phyloP scores from a whole-genome alignment of 805 yeast species.

The Isabelozyma heimii region DNA sequence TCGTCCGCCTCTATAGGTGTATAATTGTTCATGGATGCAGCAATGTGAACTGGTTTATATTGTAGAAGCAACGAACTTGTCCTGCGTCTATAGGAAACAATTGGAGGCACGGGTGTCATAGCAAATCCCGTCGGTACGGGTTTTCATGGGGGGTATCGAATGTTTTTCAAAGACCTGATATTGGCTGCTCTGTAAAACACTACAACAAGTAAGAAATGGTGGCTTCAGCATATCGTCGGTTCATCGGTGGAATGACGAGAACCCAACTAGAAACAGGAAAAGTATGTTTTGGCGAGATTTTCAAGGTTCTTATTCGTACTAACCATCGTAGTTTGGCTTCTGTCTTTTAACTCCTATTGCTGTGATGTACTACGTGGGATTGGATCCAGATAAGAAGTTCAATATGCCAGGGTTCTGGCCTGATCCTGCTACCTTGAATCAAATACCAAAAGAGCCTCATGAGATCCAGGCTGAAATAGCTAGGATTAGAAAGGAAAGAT shows the following conservation, averaged over 20 bases:
- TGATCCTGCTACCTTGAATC: slow-evolving; percentile 86
- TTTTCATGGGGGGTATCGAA: neutral
- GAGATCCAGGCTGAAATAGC: slow-evolving; percentile 91
- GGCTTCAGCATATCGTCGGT: slow-evolving; percentile 21
- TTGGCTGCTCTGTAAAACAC: neutral
- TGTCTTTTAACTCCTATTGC: slow-evolving; percentile 82
- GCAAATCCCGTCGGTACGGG: neutral
- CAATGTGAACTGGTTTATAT: too few species aligned
- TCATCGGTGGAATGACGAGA: slow-evolving; percentile 36
- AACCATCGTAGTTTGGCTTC: slow-evolving; percentile 63
- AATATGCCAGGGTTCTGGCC: slow-evolving; percentile 97
- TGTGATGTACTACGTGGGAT: slow-evolving; percentile 93
- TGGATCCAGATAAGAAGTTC: slow-evolving; percentile 83
- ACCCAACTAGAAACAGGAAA: slow-evolving; percentile 44
- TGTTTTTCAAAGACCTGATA: neutral
- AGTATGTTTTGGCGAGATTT: slow-evolving; percentile 22
- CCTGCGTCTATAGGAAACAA: neutral
- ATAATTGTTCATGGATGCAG: slow-evolving; percentile 3
- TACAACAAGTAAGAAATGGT: neutral
- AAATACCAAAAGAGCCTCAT: slow-evolving; percentile 88
- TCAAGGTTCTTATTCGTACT: neutral
- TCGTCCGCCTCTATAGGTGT: slow-evolving; percentile 9
- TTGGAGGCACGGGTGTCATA: neutral
- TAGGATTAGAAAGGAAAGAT: slow-evolving; percentile 72
- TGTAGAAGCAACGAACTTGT: neutral